Percentiles rank a stretch among this genome's conserved stretches.
Evolutionary conservation across 2,329 filamentous ascomycete genomes (phyloP).

Genomic region (Penicillium freii): DNA sequence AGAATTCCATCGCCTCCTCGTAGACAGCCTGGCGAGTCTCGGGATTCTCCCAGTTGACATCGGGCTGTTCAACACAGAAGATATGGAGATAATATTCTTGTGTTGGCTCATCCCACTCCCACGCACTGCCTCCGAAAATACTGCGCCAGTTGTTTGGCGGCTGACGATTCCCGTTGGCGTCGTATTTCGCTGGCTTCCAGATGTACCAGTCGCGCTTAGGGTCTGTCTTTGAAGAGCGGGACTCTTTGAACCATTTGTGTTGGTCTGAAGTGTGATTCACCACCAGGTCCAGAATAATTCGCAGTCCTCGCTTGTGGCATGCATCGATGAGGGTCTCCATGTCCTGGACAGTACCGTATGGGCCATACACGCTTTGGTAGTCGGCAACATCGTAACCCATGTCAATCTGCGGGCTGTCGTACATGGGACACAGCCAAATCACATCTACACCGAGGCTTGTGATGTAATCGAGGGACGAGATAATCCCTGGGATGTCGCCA

Average conservation of each 20-base stretch:
- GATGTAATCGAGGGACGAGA: constrained; percentile 61
- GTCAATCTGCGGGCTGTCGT: constrained; percentile 62
- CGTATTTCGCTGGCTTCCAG: constrained; percentile 48
- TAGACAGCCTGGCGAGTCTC: constrained; percentile 65
- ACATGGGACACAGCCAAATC: constrained; percentile 68
- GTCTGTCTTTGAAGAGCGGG: constrained; percentile 54
- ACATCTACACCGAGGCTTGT: constrained; percentile 61
- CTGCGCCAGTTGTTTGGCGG: constrained; percentile 71
- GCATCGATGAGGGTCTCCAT: constrained; percentile 58
- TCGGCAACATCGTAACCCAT: constrained; percentile 68
- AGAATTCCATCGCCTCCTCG: constrained; percentile 67
- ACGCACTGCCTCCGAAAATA: constrained; percentile 61
- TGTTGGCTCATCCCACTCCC: constrained; percentile 67
- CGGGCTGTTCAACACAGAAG: constrained; percentile 70
- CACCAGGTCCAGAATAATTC: constrained; percentile 69
- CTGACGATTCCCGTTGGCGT: constrained; percentile 54
- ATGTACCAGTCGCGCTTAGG: constrained; percentile 67
- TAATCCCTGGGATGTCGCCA: constrained; percentile 63
- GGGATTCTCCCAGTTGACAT: constrained; percentile 74
- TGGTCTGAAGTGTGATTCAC: constrained; percentile 71
- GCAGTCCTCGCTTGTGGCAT: constrained; percentile 60
- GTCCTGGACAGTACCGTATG: constrained; percentile 62
- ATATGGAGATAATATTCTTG: constrained; percentile 72
- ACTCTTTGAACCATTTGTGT: constrained; percentile 67
- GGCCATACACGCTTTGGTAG: constrained; percentile 60